Evolutionary conservation across 1,139 yeast genomes (phyloP), one percentile per base, ranked within the genome.

Genomic region (Williopsis jadinii): DNA sequence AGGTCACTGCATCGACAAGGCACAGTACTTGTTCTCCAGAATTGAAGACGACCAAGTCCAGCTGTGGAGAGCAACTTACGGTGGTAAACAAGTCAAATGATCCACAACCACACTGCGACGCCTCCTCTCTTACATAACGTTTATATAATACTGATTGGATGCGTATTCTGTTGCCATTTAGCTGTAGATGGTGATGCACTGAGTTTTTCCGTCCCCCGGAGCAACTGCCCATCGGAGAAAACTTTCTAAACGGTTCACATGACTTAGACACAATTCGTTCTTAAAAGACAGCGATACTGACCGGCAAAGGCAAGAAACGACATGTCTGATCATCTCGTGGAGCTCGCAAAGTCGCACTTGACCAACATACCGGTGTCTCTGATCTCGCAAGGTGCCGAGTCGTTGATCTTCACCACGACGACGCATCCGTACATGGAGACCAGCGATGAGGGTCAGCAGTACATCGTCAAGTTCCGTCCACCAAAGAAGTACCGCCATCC

Each of bases 341-440:
- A 58, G 9, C 59, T 62, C 39, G 80, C 79, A 2, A 61, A 70
- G 45, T 41, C 51, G 8, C 62, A 69, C 42, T 53, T 81, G 39
- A 68, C 73, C 2, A 64, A 71, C 40, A 63, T 80, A 30, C 75
- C 78, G 3, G 53, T 81, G 11, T 55, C 61, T 3, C 68, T 80
- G 34, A 67, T 86, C 2, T 84, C 95, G 0, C 97, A 90, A 58
- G 97, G 97, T n/a, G 97, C 97, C 1, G 97, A 90, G 58, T 96
- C 97, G 0, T 70, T 86, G 19, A 92, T 88, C 2, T 86, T 84
- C 59, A 63, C 68, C 29, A 75, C 94, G 0, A 44, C 59, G 0
- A 60, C 61, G 3, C 96, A 87, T 59, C 97, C 97, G 12, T 88
- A 82, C 56, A 56, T 71, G 30, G 67, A 72, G 13, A 34, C 40